Conservation (phyloP, 192 early-diverging fungal species). For the Jimgerdemannia lactiflua region DNA sequence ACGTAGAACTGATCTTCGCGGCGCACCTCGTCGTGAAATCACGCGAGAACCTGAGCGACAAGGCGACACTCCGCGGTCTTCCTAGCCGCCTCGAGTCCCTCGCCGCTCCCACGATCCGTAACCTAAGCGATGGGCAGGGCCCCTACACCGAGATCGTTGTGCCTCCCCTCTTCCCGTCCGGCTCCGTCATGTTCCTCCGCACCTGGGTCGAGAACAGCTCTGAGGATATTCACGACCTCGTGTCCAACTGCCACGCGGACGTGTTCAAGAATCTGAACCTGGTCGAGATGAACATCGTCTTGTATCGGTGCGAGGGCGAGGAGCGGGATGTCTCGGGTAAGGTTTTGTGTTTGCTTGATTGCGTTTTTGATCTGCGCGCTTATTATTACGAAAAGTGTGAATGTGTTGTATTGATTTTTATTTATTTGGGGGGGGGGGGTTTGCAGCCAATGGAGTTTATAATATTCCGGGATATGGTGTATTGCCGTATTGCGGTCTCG, state of each 20-base stretch:
- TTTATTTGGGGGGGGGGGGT: not conserved
- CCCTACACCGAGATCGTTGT: slow-evolving; percentile 58
- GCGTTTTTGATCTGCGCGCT: too few species aligned
- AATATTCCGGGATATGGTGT: slow-evolving; percentile 84
- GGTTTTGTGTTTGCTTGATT: slow-evolving; percentile 21
- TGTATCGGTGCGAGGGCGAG: slow-evolving; percentile 87
- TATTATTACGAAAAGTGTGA: not conserved
- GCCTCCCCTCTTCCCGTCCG: slow-evolving; percentile 75
- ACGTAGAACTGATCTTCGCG: slow-evolving; percentile 52
- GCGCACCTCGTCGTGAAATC: slow-evolving; percentile 48
- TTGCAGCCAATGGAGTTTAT: slow-evolving; percentile 73
- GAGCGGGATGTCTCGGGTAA: slow-evolving; percentile 71
- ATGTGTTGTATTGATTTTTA: not conserved
- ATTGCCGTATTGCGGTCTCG: slow-evolving; percentile 87
- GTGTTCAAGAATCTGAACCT: slow-evolving; percentile 59
- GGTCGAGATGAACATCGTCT: slow-evolving; percentile 79
- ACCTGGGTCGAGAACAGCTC: slow-evolving; percentile 56
- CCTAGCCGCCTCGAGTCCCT: slow-evolving; percentile 47
- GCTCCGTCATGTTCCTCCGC: slow-evolving; percentile 72
- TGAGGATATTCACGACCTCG: slow-evolving; percentile 47
- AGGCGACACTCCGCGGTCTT: slow-evolving; percentile 38
- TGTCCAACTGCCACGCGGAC: slow-evolving; percentile 58
- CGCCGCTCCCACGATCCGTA: slow-evolving; percentile 42
- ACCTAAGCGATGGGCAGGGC: slow-evolving; percentile 46
- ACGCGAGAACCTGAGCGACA: slow-evolving; percentile 18